Conservation (phyloP, 192 early-diverging fungal genomes). For the Gigaspora rosea region DNA sequence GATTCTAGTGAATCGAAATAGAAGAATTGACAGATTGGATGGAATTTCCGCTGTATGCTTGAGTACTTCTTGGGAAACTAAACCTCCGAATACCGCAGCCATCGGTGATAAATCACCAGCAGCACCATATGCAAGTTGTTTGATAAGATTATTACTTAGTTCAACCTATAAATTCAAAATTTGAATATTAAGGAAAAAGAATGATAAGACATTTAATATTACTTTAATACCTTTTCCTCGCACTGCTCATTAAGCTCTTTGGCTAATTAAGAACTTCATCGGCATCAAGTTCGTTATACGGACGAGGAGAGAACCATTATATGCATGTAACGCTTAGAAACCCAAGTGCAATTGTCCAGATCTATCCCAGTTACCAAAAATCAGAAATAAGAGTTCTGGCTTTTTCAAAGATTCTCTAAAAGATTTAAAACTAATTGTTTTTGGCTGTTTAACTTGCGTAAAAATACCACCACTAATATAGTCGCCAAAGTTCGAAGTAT, state of each 20-base stretch:
- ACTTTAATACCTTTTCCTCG: constrained; percentile 54
- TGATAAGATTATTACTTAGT: constrained; percentile 84
- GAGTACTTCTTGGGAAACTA: constrained; percentile 96
- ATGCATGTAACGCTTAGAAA: constrained; percentile 93
- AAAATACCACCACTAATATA: constrained; percentile 89
- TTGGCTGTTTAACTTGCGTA: constrained; percentile 95
- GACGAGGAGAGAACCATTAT: constrained; percentile 79
- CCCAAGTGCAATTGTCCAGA: constrained; percentile 88
- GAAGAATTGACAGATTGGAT: constrained; percentile 87
- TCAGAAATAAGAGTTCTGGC: constrained; percentile 89
- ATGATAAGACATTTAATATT: neutral
- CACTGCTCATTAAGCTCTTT: constrained; percentile 70
- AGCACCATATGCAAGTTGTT: constrained; percentile 86
- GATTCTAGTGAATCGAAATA: constrained; percentile 99
- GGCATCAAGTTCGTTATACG: constrained; percentile 86
- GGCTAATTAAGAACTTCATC: constrained; percentile 72
- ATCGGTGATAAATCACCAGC: constrained; percentile 92
- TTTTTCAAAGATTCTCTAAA: constrained; percentile 72
- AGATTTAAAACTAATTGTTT: constrained; percentile 74
- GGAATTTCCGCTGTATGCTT: constrained; percentile 99
- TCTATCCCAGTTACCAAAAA: constrained; percentile 98
- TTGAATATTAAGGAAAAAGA: too few relatives aligned
- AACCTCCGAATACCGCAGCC: constrained; percentile 94
- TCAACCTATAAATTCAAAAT: constrained; percentile 48
- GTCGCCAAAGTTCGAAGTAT: constrained; percentile 71